Conservation (phyloP, 257 asterid genomes). For the Vinca minor region DNA sequence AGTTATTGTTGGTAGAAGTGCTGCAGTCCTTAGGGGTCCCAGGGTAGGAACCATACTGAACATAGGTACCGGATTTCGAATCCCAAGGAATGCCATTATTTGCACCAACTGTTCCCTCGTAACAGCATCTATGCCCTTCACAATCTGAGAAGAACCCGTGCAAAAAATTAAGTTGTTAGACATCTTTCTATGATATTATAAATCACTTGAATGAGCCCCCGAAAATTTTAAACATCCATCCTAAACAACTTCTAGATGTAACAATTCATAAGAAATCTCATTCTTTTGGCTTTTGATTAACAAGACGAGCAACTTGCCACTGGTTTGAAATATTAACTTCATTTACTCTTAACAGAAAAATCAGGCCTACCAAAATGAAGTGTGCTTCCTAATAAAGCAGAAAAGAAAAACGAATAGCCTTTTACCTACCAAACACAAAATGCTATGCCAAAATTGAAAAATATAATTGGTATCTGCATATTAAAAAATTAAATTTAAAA, state of each 20-base stretch:
- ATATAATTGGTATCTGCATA: background rate
- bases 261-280: background rate
- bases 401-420: no score
- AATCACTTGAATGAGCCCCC: background rate
- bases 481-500: no score
- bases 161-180: slow-evolving; percentile 15
- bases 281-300: background rate
- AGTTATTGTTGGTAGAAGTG: slow-evolving; percentile 73
- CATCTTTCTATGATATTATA: background rate
- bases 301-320: background rate
- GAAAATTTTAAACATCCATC: background rate
- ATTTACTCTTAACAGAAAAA: background rate
- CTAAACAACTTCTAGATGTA: background rate
- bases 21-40: slow-evolving; percentile 75
- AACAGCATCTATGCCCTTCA: slow-evolving; percentile 95
- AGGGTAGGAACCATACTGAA: slow-evolving; percentile 84
- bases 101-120: slow-evolving; percentile 90
- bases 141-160: slow-evolving; percentile 63
- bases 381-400: background rate
- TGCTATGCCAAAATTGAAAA: background rate
- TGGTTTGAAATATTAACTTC: background rate
- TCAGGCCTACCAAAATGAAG: background rate
- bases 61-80: slow-evolving; percentile 58
- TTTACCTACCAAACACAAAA: background rate
- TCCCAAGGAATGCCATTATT: slow-evolving; percentile 58